phyloP scores from a whole-genome alignment of 176 grass and related monocot genomes.

The Themeda triandra region DNA sequence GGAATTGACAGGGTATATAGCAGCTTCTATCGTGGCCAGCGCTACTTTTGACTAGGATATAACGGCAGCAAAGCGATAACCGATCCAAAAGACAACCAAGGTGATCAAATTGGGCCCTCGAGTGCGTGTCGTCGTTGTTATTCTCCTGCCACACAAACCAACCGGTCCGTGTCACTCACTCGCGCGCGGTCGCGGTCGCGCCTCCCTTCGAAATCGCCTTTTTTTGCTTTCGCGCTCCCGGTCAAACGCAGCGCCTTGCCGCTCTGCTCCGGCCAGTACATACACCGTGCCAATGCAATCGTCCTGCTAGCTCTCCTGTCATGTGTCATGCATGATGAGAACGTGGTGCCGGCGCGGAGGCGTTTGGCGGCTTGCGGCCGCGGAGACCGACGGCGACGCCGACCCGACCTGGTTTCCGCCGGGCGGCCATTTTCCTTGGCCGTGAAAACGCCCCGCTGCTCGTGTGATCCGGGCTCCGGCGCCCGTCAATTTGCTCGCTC shows the following conservation, averaged over 20 bases:
- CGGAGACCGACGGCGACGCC: background rate
- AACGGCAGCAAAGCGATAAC: background rate
- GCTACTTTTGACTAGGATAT: background rate
- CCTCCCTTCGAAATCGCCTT: background rate
- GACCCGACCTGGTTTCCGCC: background rate
- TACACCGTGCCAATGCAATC: background rate
- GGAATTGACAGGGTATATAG: no score
- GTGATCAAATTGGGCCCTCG: background rate
- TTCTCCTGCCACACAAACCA: constrained; percentile 17
- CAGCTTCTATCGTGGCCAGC: background rate
- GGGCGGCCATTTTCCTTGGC: background rate
- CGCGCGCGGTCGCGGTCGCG: background rate
- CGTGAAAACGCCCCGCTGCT: background rate
- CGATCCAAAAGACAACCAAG: background rate
- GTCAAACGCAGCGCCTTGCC: background rate
- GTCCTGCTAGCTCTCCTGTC: background rate
- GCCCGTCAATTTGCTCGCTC: background rate
- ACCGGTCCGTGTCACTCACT: background rate
- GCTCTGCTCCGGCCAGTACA: background rate
- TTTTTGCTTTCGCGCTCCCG: background rate
- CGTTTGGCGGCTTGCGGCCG: background rate
- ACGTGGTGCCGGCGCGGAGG: background rate
- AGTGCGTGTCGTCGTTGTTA: constrained; percentile 19
- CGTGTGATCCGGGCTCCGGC: constrained; percentile 1
- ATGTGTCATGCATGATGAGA: background rate